Evolutionary conservation across 164 flowering plant species (phyloP), one percentile per base, ranked within the genome.

Genomic region (Cinnamomum chago): DNA sequence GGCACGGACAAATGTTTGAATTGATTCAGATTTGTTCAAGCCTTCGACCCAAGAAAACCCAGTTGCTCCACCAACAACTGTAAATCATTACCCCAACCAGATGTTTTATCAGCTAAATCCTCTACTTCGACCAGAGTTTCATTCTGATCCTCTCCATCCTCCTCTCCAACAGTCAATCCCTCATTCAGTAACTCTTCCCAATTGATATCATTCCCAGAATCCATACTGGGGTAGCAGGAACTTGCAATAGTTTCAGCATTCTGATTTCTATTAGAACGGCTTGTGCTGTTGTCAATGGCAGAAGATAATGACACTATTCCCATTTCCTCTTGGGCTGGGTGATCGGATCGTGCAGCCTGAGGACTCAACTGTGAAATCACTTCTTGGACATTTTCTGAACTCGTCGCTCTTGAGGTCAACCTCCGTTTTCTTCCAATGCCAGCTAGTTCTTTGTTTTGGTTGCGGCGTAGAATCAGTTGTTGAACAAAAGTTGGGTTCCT

Each of bases 341-440:
- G 72, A 33, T 18, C 5, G 0, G 14, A 47, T 62, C 15, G 2
- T 23, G 2, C 25, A 35, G 55, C 50, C 23, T 72, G 67, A 20
- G 50, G 3, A 9, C 70, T 58, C 69, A 47, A 9, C 10, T 23
- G 72, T 5, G 66, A 17, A 7, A 52, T n/a, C 5, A 30, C 74
- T 50, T 78, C 50, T 20, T 64, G 74, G 75, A 85, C 74, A 65
- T 74, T 75, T 69, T 77, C 82, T 18, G 17, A 18, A 64, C 76
- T 77, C 3, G 76, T 77, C 4, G 76, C 60, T n/a, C 24, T 50
- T 0, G 58, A n/a, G 4, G 87, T 82, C 23, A 89, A 79, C 66
- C 92, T 85, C 71, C 94, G 65, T 78, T 90, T 90, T 40, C 78
- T 81, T 14, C 92, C 86, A 15, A 76, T 69, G 47, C 79, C 85